Evolutionary conservation across 179 eudicot species (phyloP), one percentile per base, ranked within the genome.

Genomic region (Pouteria campechiana): DNA sequence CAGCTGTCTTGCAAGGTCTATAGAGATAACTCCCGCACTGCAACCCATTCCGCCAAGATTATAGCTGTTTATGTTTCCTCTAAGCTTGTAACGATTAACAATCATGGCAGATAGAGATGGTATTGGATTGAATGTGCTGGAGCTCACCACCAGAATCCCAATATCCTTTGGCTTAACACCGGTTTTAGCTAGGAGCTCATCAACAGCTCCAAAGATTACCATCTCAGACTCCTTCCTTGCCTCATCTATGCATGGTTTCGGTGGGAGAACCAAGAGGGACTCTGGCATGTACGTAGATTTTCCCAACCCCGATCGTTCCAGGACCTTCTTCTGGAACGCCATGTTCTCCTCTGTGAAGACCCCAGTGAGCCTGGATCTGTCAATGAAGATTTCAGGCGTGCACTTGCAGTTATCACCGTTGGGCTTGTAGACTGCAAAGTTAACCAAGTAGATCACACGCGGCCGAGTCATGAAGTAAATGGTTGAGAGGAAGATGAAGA

Each of bases 391-490:
- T 24, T 55, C 53, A 17, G 10, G 13, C 6, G 29, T 17, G 47
- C 53, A 55, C 44, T 25, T 46, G n/a, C n/a, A n/a, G 12, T 12
- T 5, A 5, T 17, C 27, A 2, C 29, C 38, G 4, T 20, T 17
- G 4, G 61, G 52, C 54, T 46, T 56, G 40, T 56, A 56, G 25
- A 52, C 46, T 33, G 61, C 14, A 33, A 55, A 55, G 29, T 55
- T 46, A 8, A 55, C 46, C 7, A 55, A 13, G 38, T 55, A 55
- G 11, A 55, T 40, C 14, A 36, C 37, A 17, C 52, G 18, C 5
- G 60, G 52, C 43, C 52, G 25, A 5, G 44, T 45, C 39, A 29
- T 45, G 29, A 55, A 25, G 28, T 55, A 28, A 11, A 55, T 11
- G 5, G 52, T 55, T 2, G 30, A 35, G 3, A 55, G 17, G 16